Base-by-base conservation (phyloP, 1,284 basidiomycete species). In the Ganoderma lucidum region DNA sequence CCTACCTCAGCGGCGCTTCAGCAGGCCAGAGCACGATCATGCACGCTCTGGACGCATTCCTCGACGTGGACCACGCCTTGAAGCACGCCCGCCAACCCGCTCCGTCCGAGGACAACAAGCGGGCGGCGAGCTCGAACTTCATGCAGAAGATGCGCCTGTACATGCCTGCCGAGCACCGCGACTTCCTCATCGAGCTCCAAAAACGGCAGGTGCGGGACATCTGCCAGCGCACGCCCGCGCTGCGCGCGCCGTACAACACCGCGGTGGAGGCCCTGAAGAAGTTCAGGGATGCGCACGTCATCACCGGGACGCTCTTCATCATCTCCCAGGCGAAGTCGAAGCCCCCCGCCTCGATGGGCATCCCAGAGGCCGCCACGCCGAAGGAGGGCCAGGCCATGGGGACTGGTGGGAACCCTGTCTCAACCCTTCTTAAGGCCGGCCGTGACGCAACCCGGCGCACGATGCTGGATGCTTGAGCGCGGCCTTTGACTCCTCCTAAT, bases 21-120 rank as follows among this genome's bases (percentile, higher is more conserved):
- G 97, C 96, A 0, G 97, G 97, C 1, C 97, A 99, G 83, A 96
- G 93, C 80, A 93, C 93, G 58, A 87, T 97, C 68, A 96, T 99
- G 84, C 93, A 94, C 68, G 89, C 91, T 12, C 81, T 93, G 32
- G 93, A 94, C 76, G 89, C 96, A 81, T 93, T 95, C 83, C 84
- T 94, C 41, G 92, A 92, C 72, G 86, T 94, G 70, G 92, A 98
- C 81, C 92, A 96, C 80, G 92, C 93, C 73, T 90, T 96, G 79
- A 85, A 88, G 64, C 86, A 91, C 73, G 85, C 90, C 82, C 83
- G 92, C 78, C 78, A 90, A 84, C 92, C 93, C 79, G 80, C 87
- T 70, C 85, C 96, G 77, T 89, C 92, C 77, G 81, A 88, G 63
- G 81, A 82, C 72, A 88, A 93, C 78, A 88, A 89, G 81, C 82